Evolutionary conservation across 169 alveolate species (phyloP).

Genomic region (Cryptosporidium felis): DNA sequence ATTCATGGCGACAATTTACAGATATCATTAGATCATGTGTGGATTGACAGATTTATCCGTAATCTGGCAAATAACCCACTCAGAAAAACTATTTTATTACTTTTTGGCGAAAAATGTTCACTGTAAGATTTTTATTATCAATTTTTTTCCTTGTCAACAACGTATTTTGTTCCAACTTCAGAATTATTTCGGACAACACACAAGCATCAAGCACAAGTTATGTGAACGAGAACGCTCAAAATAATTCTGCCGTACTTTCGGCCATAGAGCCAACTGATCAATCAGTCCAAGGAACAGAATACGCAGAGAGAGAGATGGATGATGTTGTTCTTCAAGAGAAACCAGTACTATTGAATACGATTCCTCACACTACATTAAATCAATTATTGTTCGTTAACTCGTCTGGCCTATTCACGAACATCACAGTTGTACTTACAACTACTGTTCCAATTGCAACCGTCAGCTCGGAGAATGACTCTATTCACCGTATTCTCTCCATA

Average conservation of each 20-base stretch:
- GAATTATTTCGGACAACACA: conserved; percentile 2
- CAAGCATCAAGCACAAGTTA: neutral
- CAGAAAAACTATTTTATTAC: too few relatives aligned
- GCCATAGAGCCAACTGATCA: neutral
- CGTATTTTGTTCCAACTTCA: conserved; percentile 11
- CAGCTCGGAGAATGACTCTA: conserved; percentile 38
- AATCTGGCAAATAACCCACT: too few relatives aligned
- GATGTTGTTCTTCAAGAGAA: conserved; percentile 29
- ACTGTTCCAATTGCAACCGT: conserved; percentile 53
- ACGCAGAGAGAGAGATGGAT: neutral
- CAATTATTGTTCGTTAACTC: conserved; percentile 33
- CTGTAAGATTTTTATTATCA: neutral
- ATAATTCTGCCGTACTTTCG: neutral
- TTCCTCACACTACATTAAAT: conserved; percentile 26
- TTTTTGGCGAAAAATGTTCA: too few relatives aligned
- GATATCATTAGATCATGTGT: too few relatives aligned
- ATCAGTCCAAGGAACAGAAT: too few relatives aligned
- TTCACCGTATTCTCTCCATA: conserved; percentile 15
- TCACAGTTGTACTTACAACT: conserved; percentile 42
- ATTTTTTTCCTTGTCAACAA: neutral
- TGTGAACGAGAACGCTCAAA: neutral
- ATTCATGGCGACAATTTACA: too few relatives aligned
- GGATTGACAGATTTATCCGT: too few relatives aligned
- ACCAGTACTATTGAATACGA: conserved; percentile 44
- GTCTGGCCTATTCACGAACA: conserved; percentile 30